Evolutionary conservation across 2,329 filamentous ascomycete genomes (phyloP), one percentile per base, ranked within the genome.

Genomic region (Mariannaea sp.): DNA sequence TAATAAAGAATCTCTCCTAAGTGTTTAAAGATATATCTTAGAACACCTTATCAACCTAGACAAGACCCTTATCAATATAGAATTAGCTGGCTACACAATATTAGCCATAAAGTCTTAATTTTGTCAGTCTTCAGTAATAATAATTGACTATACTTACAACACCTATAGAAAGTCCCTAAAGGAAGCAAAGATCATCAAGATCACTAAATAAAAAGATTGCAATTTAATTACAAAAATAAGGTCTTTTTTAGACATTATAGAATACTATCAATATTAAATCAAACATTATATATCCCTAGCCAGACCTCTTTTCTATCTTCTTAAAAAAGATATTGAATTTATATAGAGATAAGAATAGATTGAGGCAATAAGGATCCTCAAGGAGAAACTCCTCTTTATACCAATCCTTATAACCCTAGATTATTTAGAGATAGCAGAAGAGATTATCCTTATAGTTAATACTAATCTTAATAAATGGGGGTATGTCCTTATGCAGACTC

Each of bases 1-100:
- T 10, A n/a, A 30, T 14, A 8, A 43, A n/a, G 13, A 29, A 19
- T 2, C 6, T 7, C 14, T 30, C 4, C 40, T 26, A 6, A 14
- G 40, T 12, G n/a, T 36, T 12, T 5, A 19, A 26, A 5, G 8
- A 5, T 46, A 46, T 27, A 9, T 46, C 20, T 20, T 46, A 10
- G 20, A 46, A 22, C 30, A 46, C 36, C 19, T 46, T 5, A 36
- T 46, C n/a, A 46, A 46, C n/a, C 6, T 46, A 1, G 13, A 46
- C 13, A 46, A 46, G 9, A 26, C 19, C 5, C n/a, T 46, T 2
- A 2, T 46, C 2, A 46, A 46, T 10, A 12, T 46, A 3, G 19
- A 46, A 27, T 17, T 46, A 5, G 4, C 42, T n/a, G 20, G 42
- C 7, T 46, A 4, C 2, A 27, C n/a, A 5, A 36, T 36, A 7